Base-by-base conservation (phyloP, 352 stramenopile species). In the Chrysophaeum taylorii region DNA sequence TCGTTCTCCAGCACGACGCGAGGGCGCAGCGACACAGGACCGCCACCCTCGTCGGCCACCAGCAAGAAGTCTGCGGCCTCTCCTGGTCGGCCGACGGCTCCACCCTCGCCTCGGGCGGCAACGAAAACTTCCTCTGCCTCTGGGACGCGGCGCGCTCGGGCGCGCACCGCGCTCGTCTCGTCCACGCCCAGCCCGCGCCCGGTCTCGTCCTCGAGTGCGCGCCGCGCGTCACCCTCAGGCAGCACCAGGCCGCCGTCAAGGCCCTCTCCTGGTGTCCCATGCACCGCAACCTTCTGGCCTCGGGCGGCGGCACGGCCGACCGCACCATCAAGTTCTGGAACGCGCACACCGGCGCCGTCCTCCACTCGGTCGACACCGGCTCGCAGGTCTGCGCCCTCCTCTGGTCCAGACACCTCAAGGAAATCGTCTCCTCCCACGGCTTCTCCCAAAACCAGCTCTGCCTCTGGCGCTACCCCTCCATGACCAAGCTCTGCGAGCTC, bases 241-340 rank as follows among this genome's bases (percentile, higher is more conserved):
- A 98, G 25, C 96, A 99, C 81, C 89, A 85, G 79, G 77, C 87
- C 79, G 89, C 87, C 36, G 94, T 99, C 29, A 98, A 98, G 77
- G 94, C 95, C n/a, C 87, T 99, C 63, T 93, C 94, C 9, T 99
- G 95, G 95, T 98, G 92, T 77, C 95, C 95, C 14, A 96, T 95
- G 84, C 91, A 99, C 74, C 89, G 92, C 23, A 94, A 97, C 74
- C 71, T 98, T 12, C 85, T 99, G 45, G 95, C 95, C 0, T 95
- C 91, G 16, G 95, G 95, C 63, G 95, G 94, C 37, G 95, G 95
- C 72, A 98, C 95, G 27, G 94, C 94, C 25, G 95, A 99, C 81
- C 84, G 94, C 41, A 94, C 87, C 66, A 99, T 99, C 82, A 99
- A 99, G 81, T 96, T 98, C 73, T 99, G 95, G 95, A 98, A 99